Conservation (phyloP, 257 asterid genomes). For the Craterostigma plantagineum region DNA sequence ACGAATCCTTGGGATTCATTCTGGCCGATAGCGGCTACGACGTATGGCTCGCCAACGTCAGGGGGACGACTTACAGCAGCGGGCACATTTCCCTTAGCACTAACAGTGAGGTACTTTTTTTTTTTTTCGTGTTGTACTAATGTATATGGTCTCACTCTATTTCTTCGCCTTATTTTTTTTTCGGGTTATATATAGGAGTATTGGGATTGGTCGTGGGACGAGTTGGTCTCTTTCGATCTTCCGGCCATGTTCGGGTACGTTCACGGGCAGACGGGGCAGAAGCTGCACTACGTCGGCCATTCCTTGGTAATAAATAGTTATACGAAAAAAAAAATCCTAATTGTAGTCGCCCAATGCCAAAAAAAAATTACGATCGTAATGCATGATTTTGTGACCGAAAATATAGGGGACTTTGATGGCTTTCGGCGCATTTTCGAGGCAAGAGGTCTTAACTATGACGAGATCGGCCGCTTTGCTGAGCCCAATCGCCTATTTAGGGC, state of each 20-base stretch:
- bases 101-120: slow-evolving; percentile 10
- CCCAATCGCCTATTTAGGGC: slow-evolving; percentile 22
- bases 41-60: slow-evolving; percentile 23
- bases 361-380: no score
- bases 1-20: slow-evolving; percentile 18
- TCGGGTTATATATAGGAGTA: slow-evolving; percentile 9
- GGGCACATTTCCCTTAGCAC: slow-evolving; percentile 19
- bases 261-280: slow-evolving; percentile 19
- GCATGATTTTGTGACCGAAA: no score
- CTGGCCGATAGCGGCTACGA: slow-evolving; percentile 26
- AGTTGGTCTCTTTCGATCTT: slow-evolving; percentile 20
- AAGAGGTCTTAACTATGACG: slow-evolving; percentile 12
- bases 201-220: slow-evolving; percentile 39
- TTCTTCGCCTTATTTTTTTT: no score
- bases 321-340: no score
- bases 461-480: slow-evolving; percentile 28
- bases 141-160: no score
- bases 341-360: no score
- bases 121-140: no score
- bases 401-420: slow-evolving; percentile 24
- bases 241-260: slow-evolving; percentile 18
- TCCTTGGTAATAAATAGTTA: slow-evolving; percentile 17
- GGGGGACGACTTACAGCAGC: slow-evolving; percentile 22
- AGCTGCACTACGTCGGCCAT: slow-evolving; percentile 29
- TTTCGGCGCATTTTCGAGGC: slow-evolving; percentile 17